Evolutionary conservation across 768 basidiomycete species (phyloP).

Genomic region (Dioszegia crocea): DNA sequence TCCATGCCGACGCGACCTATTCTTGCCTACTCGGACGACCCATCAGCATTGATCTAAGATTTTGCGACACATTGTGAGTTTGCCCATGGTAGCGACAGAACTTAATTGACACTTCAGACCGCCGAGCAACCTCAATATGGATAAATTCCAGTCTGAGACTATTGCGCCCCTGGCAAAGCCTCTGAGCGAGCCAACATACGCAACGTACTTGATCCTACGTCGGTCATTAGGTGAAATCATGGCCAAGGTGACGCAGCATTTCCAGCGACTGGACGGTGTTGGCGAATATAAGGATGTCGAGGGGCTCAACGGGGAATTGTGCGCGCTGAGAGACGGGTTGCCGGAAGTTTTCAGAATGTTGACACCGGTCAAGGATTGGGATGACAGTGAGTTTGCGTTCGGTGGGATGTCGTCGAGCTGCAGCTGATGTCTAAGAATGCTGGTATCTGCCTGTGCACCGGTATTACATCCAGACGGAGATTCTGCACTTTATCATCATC

Average conservation of each 20-base stretch:
- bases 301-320: constrained; percentile 74
- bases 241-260: constrained; percentile 80
- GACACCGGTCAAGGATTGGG: constrained; percentile 71
- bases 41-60: constrained; percentile 72
- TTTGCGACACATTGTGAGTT: constrained; percentile 76
- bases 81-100: constrained; percentile 40
- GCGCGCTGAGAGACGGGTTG: constrained; percentile 67
- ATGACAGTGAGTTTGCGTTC: constrained; percentile 55
- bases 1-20: constrained; percentile 89
- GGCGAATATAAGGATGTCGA: constrained; percentile 80
- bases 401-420: background rate
- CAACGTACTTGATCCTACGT: constrained; percentile 83
- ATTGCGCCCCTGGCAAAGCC: constrained; percentile 36
- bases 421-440: constrained; percentile 17
- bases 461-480: constrained; percentile 83
- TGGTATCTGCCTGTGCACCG: constrained; percentile 69
- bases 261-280: constrained; percentile 73
- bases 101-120: constrained; percentile 48
- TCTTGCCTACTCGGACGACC: constrained; percentile 87
- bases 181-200: constrained; percentile 64
- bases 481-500: constrained; percentile 52
- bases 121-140: constrained; percentile 56
- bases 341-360: constrained; percentile 61
- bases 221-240: constrained; percentile 78
- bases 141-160: constrained; percentile 22